phyloP scores from a whole-genome alignment of 108 stramenopile species.

The Licmophora abbreviata region DNA sequence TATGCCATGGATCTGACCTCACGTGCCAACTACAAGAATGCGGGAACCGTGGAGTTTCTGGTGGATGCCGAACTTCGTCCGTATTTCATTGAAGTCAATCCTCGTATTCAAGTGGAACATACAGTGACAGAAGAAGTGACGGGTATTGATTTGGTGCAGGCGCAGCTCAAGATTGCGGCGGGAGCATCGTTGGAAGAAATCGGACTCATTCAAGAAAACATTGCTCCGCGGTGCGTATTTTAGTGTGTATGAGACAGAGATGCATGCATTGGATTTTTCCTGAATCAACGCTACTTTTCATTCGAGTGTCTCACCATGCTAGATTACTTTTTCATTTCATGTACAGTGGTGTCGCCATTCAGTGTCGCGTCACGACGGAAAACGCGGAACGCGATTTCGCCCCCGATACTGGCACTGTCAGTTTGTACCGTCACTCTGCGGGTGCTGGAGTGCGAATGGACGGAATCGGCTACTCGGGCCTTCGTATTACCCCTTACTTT shows the following conservation, averaged over 20 bases:
- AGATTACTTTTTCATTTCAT: not conserved
- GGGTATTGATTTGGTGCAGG: slow-evolving; percentile 89
- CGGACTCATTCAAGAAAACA: slow-evolving; percentile 60
- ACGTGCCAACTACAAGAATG: slow-evolving; percentile 89
- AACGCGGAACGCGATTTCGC: slow-evolving; percentile 76
- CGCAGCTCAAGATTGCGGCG: slow-evolving; percentile 87
- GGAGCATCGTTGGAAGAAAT: slow-evolving; percentile 83
- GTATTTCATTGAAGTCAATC: slow-evolving; percentile 98
- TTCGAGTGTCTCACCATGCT: not conserved
- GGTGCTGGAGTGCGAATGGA: slow-evolving; percentile 91
- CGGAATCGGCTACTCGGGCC: slow-evolving; percentile 66
- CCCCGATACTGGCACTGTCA: slow-evolving; percentile 84
- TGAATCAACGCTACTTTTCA: not conserved
- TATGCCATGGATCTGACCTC: slow-evolving; percentile 81
- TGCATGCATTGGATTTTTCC: not conserved
- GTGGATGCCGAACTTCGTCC: slow-evolving; percentile 68
- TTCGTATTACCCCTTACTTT: slow-evolving; percentile 83
- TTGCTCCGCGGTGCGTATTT: slow-evolving; percentile 30
- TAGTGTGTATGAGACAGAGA: not conserved
- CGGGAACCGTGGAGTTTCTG: slow-evolving; percentile 98
- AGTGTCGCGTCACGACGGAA: slow-evolving; percentile 93
- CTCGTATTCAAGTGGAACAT: slow-evolving; percentile 95
- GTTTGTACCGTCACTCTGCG: slow-evolving; percentile 72
- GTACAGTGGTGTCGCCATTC: slow-evolving; percentile 68
- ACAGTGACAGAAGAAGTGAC: slow-evolving; percentile 96